These are phyloP conservation scores for Yamadazyma buinensis DNA, from an alignment of 1,139 yeast genomes.

Conservation along the genomic window DNA sequence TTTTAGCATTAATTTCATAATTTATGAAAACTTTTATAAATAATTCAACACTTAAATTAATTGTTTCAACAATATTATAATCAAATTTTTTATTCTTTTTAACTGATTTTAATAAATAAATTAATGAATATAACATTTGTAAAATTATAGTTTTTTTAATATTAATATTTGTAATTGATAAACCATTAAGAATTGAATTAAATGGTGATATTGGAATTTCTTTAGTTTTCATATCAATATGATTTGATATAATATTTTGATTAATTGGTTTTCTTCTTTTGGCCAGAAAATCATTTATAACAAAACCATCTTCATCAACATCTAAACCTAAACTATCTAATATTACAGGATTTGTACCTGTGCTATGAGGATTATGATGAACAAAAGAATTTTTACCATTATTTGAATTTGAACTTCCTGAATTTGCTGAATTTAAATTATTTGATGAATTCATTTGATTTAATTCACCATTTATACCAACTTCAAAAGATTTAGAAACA, in stretches of 20 bases:
- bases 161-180: slow-evolving; percentile 44
- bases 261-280: slow-evolving; percentile 28
- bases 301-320: slow-evolving; percentile 47
- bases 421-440: slow-evolving; percentile 2
- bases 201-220: slow-evolving; percentile 42
- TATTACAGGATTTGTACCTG: slow-evolving; percentile 23
- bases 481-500: slow-evolving; percentile 20
- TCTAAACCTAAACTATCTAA: slow-evolving; percentile 32
- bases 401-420: not conserved
- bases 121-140: slow-evolving; percentile 43
- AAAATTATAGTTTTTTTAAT: slow-evolving; percentile 41
- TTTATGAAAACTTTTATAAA: slow-evolving; percentile 40
- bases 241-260: slow-evolving; percentile 7
- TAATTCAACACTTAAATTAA: slow-evolving; percentile 30
- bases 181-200: slow-evolving; percentile 41
- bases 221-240: slow-evolving; percentile 14
- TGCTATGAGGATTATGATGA: slow-evolving; percentile 19
- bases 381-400: slow-evolving; percentile 2
- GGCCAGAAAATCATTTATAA: slow-evolving; percentile 44
- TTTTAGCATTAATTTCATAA: slow-evolving; percentile 21
- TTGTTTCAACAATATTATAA: slow-evolving; percentile 21
- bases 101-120: slow-evolving; percentile 36
- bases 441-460: not conserved
- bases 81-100: slow-evolving; percentile 18
- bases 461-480: slow-evolving; percentile 4